A percentile compares a stretch with the other conserved stretches of the same genome.
These are phyloP conservation scores for Leccinum obscurum DNA, from an alignment of 768 basidiomycete genomes.

Conservation along the genomic window DNA sequence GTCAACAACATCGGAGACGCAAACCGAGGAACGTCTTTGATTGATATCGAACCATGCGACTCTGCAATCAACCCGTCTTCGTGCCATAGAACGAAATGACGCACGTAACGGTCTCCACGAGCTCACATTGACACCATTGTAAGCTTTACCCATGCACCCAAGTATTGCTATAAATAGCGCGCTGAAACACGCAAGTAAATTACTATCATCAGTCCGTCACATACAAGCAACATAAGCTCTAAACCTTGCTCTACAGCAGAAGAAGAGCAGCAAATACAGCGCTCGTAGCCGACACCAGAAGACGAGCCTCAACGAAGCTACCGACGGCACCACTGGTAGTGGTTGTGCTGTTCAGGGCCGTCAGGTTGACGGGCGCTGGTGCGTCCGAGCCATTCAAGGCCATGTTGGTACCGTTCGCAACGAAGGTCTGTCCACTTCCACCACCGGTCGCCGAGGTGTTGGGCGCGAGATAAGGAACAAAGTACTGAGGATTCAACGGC, in stretches of 20 bases:
- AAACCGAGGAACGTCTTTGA: neutral
- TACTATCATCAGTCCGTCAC: constrained; percentile 6
- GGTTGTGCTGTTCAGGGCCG: constrained; percentile 13
- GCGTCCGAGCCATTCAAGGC: constrained; percentile 30
- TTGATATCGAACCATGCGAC: neutral
- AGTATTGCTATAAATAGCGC: neutral
- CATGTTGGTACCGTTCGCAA: constrained; percentile 32
- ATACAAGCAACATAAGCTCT: constrained; percentile 1
- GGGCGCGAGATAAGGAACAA: constrained; percentile 45
- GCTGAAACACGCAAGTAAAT: constrained; percentile 2
- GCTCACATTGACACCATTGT: neutral
- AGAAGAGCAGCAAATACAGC: constrained; percentile 14
- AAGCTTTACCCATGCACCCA: neutral
- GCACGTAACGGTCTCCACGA: neutral
- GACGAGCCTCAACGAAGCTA: neutral
- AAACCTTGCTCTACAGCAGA: constrained; percentile 14
- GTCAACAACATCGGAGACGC: neutral
- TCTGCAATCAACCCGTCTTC: neutral
- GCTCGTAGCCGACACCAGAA: constrained; percentile 10
- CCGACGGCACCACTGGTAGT: constrained; percentile 9
- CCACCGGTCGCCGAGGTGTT: constrained; percentile 35
- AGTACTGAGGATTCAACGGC: constrained; percentile 39
- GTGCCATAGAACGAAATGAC: neutral
- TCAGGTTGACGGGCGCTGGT: constrained; percentile 42
- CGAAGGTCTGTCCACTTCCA: constrained; percentile 42